Evolutionary conservation across 192 early-diverging fungal species (phyloP).

Genomic region (Coemansia sp.): DNA sequence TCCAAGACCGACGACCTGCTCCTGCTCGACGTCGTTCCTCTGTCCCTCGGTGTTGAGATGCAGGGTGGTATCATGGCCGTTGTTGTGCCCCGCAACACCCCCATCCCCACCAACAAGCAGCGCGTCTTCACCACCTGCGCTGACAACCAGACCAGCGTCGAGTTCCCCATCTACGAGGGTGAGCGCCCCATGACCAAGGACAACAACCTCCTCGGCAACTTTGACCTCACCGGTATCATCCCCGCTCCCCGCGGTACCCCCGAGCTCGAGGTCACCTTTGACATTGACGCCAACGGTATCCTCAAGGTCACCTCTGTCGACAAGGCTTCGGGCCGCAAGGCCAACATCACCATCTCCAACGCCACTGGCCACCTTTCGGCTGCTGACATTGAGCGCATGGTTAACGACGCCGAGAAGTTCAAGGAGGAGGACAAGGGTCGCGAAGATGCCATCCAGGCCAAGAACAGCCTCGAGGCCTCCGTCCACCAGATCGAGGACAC

Average conservation of each 20-base stretch:
- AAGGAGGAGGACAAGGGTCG: conserved; percentile 76
- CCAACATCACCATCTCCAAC: conserved; percentile 95
- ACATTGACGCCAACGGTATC: conserved; percentile 87
- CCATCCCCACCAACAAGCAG: conserved; percentile 82
- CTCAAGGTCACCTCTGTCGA: conserved; percentile 90
- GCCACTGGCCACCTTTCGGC: conserved; percentile 87
- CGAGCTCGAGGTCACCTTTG: conserved; percentile 83
- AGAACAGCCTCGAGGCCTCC: conserved; percentile 79
- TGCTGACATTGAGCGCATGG: conserved; percentile 94
- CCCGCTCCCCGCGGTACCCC: conserved; percentile 78
- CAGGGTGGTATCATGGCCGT: conserved; percentile 84
- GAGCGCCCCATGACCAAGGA: conserved; percentile 88
- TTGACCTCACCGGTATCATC: conserved; percentile 78
- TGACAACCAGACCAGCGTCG: conserved; percentile 84
- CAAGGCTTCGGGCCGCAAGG: conserved; percentile 88
- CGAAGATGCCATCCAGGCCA: conserved; percentile 77
- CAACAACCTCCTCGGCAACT: conserved; percentile 89
- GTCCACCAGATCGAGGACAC: conserved; percentile 75
- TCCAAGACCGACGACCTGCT: conserved; percentile 74
- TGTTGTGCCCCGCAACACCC: conserved; percentile 83
- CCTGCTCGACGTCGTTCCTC: conserved; percentile 83
- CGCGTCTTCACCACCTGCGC: conserved; percentile 81
- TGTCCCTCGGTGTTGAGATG: conserved; percentile 86
- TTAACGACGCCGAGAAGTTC: conserved; percentile 88
- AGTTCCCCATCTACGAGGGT: conserved; percentile 86